Percentiles rank a stretch among this genome's conserved stretches.
Evolutionary conservation across 83 land plant genomes (phyloP).

Genomic region (Diphasiastrum complanatum): DNA sequence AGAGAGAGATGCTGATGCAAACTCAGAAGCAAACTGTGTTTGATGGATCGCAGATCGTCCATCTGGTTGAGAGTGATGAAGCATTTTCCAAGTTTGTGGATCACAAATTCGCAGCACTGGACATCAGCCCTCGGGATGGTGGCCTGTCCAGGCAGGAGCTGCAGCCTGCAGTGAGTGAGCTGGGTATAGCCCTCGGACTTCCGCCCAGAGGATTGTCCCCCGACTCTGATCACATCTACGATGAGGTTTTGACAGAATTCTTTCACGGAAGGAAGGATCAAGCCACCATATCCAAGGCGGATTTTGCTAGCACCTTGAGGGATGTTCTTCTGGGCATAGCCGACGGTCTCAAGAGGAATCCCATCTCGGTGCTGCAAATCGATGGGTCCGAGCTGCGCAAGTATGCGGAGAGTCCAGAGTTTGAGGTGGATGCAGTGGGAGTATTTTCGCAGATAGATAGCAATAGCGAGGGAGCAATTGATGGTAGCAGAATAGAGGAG

Average conservation of each 20-base stretch:
- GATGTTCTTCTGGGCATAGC: slow-evolving; percentile 60
- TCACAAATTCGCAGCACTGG: slow-evolving; percentile 52
- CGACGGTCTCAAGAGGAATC: slow-evolving; percentile 52
- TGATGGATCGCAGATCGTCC: slow-evolving; percentile 55
- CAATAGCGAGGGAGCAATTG: slow-evolving; percentile 6
- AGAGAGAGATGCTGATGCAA: too few relatives aligned
- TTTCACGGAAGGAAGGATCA: slow-evolving; percentile 48
- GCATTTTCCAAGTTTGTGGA: slow-evolving; percentile 48
- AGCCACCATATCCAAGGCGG: slow-evolving; percentile 42
- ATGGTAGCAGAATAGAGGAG: slow-evolving; percentile 29
- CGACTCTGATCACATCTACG: slow-evolving; percentile 52
- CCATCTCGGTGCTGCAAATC: slow-evolving; percentile 42
- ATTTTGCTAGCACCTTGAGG: slow-evolving; percentile 43
- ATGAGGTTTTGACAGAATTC: slow-evolving; percentile 58
- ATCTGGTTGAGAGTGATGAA: slow-evolving; percentile 50
- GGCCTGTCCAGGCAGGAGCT: slow-evolving; percentile 52
- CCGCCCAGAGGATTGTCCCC: slow-evolving; percentile 49
- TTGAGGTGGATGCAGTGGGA: slow-evolving; percentile 38
- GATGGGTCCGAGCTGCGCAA: slow-evolving; percentile 55
- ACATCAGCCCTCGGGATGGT: slow-evolving; percentile 46
- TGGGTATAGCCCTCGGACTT: slow-evolving; percentile 59
- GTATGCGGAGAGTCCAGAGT: slow-evolving; percentile 31
- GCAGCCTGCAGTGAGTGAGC: slow-evolving; percentile 58
- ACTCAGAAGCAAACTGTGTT: too few relatives aligned
- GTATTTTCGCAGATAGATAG: slow-evolving; percentile 19